Evolutionary conservation across 352 stramenopile genomes (phyloP).

Genomic region (Saprolegnia parasitica): DNA sequence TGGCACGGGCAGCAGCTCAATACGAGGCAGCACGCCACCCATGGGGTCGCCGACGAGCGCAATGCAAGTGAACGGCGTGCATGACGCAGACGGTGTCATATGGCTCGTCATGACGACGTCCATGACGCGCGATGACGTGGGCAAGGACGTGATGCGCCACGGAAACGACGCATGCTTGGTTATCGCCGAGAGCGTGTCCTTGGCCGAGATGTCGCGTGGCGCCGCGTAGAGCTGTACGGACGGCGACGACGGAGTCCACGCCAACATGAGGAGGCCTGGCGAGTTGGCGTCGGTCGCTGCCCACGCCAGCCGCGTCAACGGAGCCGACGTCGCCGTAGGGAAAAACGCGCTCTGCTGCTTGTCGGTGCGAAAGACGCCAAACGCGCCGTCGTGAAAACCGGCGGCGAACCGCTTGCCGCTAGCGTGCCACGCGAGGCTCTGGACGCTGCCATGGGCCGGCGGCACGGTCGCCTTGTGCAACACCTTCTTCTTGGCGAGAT

Average conservation of each 20-base stretch:
- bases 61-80: conserved; percentile 55
- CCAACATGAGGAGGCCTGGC: conserved; percentile 40
- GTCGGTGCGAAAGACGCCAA: conserved; percentile 54
- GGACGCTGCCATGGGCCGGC: conserved; percentile 36
- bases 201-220: conserved; percentile 32
- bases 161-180: conserved; percentile 55
- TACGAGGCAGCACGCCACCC: conserved; percentile 51
- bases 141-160: conserved; percentile 43
- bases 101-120: conserved; percentile 45
- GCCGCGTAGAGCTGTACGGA: conserved; percentile 31
- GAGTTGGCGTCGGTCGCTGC: conserved; percentile 49
- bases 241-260: neutral
- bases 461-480: conserved; percentile 35
- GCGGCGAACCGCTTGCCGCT: conserved; percentile 71
- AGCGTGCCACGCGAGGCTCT: conserved; percentile 66
- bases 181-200: conserved; percentile 51
- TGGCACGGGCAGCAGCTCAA: conserved; percentile 61
- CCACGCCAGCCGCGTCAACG: conserved; percentile 56
- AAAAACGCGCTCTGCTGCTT: conserved; percentile 34
- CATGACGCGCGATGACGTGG: conserved; percentile 45
- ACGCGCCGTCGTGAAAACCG: conserved; percentile 56
- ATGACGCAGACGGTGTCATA: conserved; percentile 48
- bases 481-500: conserved; percentile 62
- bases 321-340: conserved; percentile 17
- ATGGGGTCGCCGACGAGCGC: conserved; percentile 68